phyloP scores from a whole-genome alignment of 331 rosid species.

The Spiraea crenata region DNA sequence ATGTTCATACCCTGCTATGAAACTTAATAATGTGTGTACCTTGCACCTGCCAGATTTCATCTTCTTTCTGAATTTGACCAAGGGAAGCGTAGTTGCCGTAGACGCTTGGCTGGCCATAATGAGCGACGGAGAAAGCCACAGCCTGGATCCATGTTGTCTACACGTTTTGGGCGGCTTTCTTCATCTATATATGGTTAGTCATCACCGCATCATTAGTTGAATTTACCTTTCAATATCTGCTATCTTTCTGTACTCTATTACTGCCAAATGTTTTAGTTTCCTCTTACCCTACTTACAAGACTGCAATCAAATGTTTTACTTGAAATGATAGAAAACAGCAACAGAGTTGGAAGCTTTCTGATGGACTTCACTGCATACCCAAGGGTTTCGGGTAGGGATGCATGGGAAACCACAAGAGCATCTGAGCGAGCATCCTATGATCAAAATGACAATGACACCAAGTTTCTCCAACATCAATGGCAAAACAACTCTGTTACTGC shows the following conservation, averaged over 20 bases:
- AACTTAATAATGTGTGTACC: neutral
- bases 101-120: constrained; percentile 94
- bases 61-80: constrained; percentile 91
- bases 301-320: constrained; percentile 7
- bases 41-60: constrained; percentile 62
- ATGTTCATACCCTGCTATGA: neutral
- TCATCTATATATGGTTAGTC: constrained; percentile 60
- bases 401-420: constrained; percentile 42
- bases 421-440: constrained; percentile 45
- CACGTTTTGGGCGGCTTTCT: constrained; percentile 56
- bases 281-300: constrained; percentile 1
- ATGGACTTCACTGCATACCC: constrained; percentile 76
- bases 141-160: constrained; percentile 61
- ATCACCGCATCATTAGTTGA: constrained; percentile 9
- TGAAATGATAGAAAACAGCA: constrained; percentile 49
- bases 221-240: constrained; percentile 7
- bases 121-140: constrained; percentile 95
- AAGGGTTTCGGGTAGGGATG: constrained; percentile 47
- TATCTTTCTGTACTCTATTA: neutral
- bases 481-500: constrained; percentile 50
- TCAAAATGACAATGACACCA: constrained; percentile 29
- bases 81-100: constrained; percentile 92
- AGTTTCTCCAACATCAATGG: constrained; percentile 52
- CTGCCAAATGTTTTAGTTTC: constrained; percentile 9
- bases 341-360: constrained; percentile 61